These are phyloP conservation scores for Paramarasmius palmivorus DNA, from an alignment of 1,284 basidiomycete species.

Conservation along the genomic window DNA sequence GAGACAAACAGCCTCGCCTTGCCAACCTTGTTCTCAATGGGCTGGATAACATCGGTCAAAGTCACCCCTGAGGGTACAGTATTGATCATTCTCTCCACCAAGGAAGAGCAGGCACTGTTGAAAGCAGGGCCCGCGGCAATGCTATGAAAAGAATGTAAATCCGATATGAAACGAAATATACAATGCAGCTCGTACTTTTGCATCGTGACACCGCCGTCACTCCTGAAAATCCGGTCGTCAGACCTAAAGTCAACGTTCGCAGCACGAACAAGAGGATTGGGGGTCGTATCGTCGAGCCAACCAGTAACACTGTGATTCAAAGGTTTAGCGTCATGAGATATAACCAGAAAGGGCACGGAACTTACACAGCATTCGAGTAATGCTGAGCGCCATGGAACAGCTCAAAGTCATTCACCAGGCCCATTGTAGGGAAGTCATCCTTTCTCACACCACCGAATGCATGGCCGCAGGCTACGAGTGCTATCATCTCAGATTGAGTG, in stretches of 20 bases:
- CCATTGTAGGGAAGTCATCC: constrained; percentile 38
- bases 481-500: constrained; percentile 39
- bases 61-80: constrained; percentile 16
- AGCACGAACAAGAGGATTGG: constrained; percentile 36
- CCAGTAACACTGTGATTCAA: constrained; percentile 28
- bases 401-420: constrained; percentile 27
- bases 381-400: constrained; percentile 12
- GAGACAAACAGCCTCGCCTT: not conserved
- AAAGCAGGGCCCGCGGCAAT: constrained; percentile 4
- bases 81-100: constrained; percentile 16
- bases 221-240: constrained; percentile 35
- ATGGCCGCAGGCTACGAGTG: constrained; percentile 43
- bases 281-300: constrained; percentile 36
- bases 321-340: not conserved
- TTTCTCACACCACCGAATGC: constrained; percentile 33
- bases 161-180: too few relatives aligned
- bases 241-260: constrained; percentile 35
- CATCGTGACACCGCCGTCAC: constrained; percentile 23
- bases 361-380: constrained; percentile 36
- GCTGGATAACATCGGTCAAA: constrained; percentile 9
- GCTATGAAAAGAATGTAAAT: not conserved
- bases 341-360: not conserved
- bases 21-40: constrained; percentile 8
- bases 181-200: too few relatives aligned
- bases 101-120: constrained; percentile 5